Conservation (phyloP, 352 stramenopile genomes). For the Globisporangium alternatum region DNA sequence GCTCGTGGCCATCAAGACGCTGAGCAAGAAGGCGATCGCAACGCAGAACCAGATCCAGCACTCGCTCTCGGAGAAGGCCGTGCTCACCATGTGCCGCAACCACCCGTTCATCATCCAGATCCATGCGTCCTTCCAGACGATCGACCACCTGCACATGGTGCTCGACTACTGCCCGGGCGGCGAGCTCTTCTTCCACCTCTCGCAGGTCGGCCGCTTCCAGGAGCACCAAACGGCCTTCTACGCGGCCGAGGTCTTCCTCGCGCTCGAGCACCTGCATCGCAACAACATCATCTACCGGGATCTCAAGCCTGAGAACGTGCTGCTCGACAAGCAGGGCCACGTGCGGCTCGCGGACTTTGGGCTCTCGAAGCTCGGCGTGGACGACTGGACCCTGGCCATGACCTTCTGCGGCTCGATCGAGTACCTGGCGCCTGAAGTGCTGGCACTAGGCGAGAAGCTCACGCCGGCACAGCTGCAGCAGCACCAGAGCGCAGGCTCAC, state of each 20-base stretch:
- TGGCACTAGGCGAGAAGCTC: constrained; percentile 42
- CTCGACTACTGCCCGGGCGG: constrained; percentile 76
- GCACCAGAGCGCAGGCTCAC: background rate
- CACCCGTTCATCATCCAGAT: constrained; percentile 92
- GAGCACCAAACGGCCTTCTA: constrained; percentile 87
- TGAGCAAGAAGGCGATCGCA: constrained; percentile 80
- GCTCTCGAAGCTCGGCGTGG: constrained; percentile 68
- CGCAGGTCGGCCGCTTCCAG: constrained; percentile 61
- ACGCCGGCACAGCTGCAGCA: constrained; percentile 3
- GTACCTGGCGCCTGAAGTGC: constrained; percentile 82
- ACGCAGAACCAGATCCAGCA: constrained; percentile 84
- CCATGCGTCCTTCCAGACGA: constrained; percentile 86
- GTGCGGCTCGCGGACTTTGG: constrained; percentile 90
- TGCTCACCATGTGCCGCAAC: constrained; percentile 85
- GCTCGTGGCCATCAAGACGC: constrained; percentile 77
- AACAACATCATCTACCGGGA: constrained; percentile 86
- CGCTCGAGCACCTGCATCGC: constrained; percentile 71
- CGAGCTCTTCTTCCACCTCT: constrained; percentile 87
- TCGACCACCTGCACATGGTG: constrained; percentile 68
- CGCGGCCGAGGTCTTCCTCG: constrained; percentile 80
- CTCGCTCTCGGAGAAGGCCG: constrained; percentile 79
- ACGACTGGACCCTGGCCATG: constrained; percentile 57
- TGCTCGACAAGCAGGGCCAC: constrained; percentile 85
- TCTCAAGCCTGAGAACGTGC: constrained; percentile 91
- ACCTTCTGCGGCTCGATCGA: constrained; percentile 89